Evolutionary conservation across 805 yeast genomes (phyloP).

Genomic region (Cyberlindnera xishuangbannaensis): DNA sequence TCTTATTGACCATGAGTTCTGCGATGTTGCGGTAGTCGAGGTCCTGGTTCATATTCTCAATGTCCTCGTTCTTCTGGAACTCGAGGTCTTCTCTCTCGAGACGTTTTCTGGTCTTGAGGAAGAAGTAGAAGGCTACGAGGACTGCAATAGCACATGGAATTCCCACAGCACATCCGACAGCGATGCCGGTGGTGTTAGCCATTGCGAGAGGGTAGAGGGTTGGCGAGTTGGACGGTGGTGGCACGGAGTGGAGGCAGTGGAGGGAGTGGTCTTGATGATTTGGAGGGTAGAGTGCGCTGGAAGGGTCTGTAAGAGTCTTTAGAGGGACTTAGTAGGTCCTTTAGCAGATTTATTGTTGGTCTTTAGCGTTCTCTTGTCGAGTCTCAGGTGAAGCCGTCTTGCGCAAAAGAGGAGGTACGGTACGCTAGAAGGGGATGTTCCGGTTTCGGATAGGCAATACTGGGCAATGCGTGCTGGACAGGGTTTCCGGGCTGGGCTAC

Average conservation of each 20-base stretch:
- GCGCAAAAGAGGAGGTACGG: too few species aligned
- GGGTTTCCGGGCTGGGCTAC: too few species aligned
- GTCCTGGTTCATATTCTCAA: conserved; percentile 33
- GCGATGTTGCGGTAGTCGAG: conserved; percentile 27
- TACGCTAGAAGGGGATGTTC: too few species aligned
- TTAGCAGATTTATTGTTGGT: too few species aligned
- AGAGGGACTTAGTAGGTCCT: too few species aligned
- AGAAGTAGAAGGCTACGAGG: conserved; percentile 29
- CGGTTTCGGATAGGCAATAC: too few species aligned
- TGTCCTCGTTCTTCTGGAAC: conserved; percentile 26
- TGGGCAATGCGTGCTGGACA: too few species aligned
- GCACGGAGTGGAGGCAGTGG: neutral
- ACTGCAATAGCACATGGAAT: conserved; percentile 40
- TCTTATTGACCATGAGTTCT: conserved; percentile 15
- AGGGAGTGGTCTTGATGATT: too few species aligned
- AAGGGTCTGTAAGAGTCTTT: too few species aligned
- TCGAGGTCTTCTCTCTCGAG: conserved; percentile 33
- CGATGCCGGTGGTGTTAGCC: conserved; percentile 25
- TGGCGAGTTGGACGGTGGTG: neutral
- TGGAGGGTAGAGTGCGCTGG: too few species aligned
- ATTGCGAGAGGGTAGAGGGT: neutral
- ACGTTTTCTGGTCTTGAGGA: conserved; percentile 34
- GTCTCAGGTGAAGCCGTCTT: too few species aligned
- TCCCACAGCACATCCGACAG: conserved; percentile 51
- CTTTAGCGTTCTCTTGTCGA: too few species aligned